Percentiles rank a stretch among this genome's conserved stretches.
These are phyloP conservation scores for Daedaleopsis nitida DNA, from an alignment of 768 basidiomycete genomes.

Conservation along the genomic window DNA sequence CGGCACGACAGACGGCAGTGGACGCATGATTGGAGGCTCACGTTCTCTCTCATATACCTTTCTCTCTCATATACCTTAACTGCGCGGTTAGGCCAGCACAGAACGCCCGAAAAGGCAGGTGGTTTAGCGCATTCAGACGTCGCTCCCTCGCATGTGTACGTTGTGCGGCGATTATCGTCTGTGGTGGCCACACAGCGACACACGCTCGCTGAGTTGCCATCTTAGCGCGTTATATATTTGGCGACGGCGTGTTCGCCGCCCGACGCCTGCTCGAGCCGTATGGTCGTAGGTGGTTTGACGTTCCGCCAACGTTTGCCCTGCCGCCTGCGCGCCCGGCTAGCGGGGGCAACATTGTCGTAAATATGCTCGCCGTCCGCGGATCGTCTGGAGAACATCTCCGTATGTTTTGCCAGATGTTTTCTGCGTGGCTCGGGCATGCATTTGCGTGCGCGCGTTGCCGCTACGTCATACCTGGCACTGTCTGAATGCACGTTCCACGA, in stretches of 20 bases:
- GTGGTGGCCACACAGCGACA: not conserved
- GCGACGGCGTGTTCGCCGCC: not conserved
- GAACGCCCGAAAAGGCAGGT: not conserved
- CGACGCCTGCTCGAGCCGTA: too few species aligned
- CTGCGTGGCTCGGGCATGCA: not conserved
- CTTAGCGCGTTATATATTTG: not conserved
- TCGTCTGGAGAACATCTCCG: not conserved
- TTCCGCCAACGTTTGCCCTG: not conserved
- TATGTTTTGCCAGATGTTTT: not conserved
- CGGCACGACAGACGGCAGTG: not conserved
- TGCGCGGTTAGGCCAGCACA: not conserved
- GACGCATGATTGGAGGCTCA: slow-evolving; percentile 1
- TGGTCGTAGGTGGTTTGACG: not conserved
- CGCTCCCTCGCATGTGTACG: not conserved
- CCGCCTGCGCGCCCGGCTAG: too few species aligned
- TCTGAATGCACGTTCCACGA: too few species aligned
- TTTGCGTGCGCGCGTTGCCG: not conserved
- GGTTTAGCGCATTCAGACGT: not conserved
- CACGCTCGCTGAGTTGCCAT: not conserved
- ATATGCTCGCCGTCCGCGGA: not conserved
- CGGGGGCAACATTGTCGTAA: not conserved
- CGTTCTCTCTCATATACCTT: not conserved
- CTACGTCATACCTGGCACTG: not conserved
- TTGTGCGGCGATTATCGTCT: not conserved
- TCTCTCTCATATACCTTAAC: not conserved